Evolutionary conservation across 169 alveolate genomes (phyloP).

Genomic region (Theileria luwenshuni): DNA sequence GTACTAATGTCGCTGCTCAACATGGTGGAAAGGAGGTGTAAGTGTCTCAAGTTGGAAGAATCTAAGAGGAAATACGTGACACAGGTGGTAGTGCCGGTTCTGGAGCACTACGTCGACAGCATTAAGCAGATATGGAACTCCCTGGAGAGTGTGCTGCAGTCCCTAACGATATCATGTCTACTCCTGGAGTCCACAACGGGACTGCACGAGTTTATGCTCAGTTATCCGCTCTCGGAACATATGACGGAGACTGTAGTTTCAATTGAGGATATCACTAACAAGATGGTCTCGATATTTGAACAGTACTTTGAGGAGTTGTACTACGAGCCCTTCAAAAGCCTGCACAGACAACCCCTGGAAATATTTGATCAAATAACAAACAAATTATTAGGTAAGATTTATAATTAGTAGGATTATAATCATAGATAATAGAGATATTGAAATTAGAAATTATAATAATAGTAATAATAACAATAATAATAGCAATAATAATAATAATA

Average conservation of each 20-base stretch:
- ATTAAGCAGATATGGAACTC: slow-evolving; percentile 61
- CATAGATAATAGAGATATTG: no score
- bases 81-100: slow-evolving; percentile 46
- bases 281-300: slow-evolving; percentile 45
- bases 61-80: slow-evolving; percentile 31
- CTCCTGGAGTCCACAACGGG: slow-evolving; percentile 45
- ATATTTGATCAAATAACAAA: slow-evolving; percentile 21
- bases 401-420: no score
- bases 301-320: slow-evolving; percentile 45
- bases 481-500: no score
- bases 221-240: slow-evolving; percentile 34
- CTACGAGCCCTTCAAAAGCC: slow-evolving; percentile 42
- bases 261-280: slow-evolving; percentile 26
- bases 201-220: slow-evolving; percentile 42
- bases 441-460: no score
- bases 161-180: slow-evolving; percentile 49
- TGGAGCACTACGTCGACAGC: slow-evolving; percentile 37
- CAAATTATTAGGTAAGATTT: slow-evolving; percentile 20
- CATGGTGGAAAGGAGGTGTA: slow-evolving; percentile 50
- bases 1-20: slow-evolving; percentile 48
- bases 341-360: slow-evolving; percentile 48
- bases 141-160: slow-evolving; percentile 43
- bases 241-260: slow-evolving; percentile 37
- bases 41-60: slow-evolving; percentile 36
- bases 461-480: no score